phyloP scores from a whole-genome alignment of 2,329 filamentous ascomycete species.

The Fusarium penzigii region DNA sequence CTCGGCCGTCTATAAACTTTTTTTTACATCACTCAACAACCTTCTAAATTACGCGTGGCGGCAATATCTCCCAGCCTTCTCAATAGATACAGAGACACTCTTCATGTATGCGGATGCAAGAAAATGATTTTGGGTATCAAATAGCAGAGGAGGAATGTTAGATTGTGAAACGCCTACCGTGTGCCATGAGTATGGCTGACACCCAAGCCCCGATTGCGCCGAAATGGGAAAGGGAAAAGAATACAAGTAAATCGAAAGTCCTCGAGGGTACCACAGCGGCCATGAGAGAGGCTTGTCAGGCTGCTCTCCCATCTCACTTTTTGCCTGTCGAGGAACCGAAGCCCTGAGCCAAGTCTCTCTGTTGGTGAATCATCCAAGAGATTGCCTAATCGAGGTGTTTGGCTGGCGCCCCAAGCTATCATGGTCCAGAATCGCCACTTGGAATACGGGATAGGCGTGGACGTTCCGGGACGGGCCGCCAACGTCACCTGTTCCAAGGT shows the following conservation, averaged over 20 bases:
- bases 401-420: too few relatives aligned
- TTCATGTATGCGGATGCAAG: conserved; percentile 10
- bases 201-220: neutral
- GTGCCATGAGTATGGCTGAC: neutral
- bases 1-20: neutral
- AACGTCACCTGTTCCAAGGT: conserved; percentile 13
- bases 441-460: neutral
- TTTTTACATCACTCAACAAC: neutral
- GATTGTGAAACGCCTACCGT: conserved; percentile 5
- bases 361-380: too few relatives aligned
- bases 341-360: too few relatives aligned
- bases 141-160: conserved; percentile 29
- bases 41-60: neutral
- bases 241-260: too few relatives aligned
- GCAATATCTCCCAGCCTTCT: conserved; percentile 7
- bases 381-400: too few relatives aligned
- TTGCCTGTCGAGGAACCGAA: too few relatives aligned
- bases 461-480: conserved; percentile 24
- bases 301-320: too few relatives aligned
- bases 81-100: conserved; percentile 1
- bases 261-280: too few relatives aligned
- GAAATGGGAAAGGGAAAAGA: too few relatives aligned
- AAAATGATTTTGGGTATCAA: conserved; percentile 30
- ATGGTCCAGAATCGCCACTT: conserved; percentile 20
- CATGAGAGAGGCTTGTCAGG: too few relatives aligned